Percentiles rank a stretch among this genome's conserved stretches.
These are phyloP conservation scores for Xanthoparmelia taractica DNA, from an alignment of 495 filamentous ascomycete species.

Conservation along the genomic window DNA sequence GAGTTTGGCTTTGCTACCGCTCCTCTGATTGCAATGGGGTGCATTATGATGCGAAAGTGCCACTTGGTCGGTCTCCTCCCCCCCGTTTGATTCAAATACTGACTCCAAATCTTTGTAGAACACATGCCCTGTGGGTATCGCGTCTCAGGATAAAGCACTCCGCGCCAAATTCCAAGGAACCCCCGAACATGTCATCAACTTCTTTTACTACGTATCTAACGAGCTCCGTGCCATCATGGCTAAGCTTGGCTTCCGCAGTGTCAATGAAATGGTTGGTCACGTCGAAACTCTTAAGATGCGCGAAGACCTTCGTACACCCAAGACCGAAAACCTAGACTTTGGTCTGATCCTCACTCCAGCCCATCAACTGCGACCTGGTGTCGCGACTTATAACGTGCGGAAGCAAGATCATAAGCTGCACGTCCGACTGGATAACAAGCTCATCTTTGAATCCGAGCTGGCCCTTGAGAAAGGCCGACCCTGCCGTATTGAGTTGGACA, in stretches of 20 bases:
- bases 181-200: conserved; percentile 98
- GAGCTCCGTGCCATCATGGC: conserved; percentile 99
- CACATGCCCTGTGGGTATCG: conserved; percentile 94
- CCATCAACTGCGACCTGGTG: conserved; percentile 90
- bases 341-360: conserved; percentile 94
- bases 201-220: conserved; percentile 98
- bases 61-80: conserved; percentile 21
- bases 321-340: conserved; percentile 90
- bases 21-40: conserved; percentile 94
- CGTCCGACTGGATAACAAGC: conserved; percentile 93
- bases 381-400: conserved; percentile 97
- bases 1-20: conserved; percentile 99
- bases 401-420: conserved; percentile 96
- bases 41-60: conserved; percentile 88
- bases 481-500: conserved; percentile 91
- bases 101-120: conserved; percentile 38
- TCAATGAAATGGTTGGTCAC: conserved; percentile 98
- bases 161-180: conserved; percentile 92
- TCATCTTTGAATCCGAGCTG: conserved; percentile 94
- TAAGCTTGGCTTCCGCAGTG: conserved; percentile 83
- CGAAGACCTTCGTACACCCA: conserved; percentile 79
- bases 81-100: not conserved
- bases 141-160: conserved; percentile 91
- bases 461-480: conserved; percentile 94
- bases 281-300: conserved; percentile 81